A percentile compares a stretch with the other conserved stretches of the same genome.
phyloP scores from a whole-genome alignment of 2,329 filamentous ascomycete genomes.

The Aspergillus chevalieri region DNA sequence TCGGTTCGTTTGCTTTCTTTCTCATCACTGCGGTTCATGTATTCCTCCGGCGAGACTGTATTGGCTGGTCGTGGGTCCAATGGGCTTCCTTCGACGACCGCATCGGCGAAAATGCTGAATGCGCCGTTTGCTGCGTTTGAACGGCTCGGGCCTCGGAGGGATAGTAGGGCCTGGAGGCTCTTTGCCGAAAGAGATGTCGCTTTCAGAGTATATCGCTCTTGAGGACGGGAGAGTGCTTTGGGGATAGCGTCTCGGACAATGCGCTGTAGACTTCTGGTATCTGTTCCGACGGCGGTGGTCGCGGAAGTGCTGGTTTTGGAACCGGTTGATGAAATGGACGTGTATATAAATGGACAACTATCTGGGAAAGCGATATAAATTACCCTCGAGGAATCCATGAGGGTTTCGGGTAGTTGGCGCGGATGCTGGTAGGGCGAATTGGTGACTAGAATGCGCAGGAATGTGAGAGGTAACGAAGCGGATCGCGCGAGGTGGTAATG shows the following conservation, averaged over 20 bases:
- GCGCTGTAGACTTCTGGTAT: slow-evolving; percentile 60
- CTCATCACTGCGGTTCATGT: slow-evolving; percentile 17
- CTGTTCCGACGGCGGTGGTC: slow-evolving; percentile 30
- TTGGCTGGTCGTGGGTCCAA: slow-evolving; percentile 41
- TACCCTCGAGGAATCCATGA: slow-evolving; percentile 60
- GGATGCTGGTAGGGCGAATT: slow-evolving; percentile 70
- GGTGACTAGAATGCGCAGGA: slow-evolving; percentile 72
- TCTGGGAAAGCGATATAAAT: slow-evolving; percentile 80
- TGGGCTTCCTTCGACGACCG: slow-evolving; percentile 46
- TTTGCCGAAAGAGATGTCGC: slow-evolving; percentile 63
- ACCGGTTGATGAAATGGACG: slow-evolving; percentile 44
- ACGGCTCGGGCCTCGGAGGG: slow-evolving; percentile 62
- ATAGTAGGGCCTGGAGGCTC: slow-evolving; percentile 64
- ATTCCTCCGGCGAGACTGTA: slow-evolving; percentile 27
- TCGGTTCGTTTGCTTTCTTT: slow-evolving; percentile 7
- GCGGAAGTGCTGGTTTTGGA: slow-evolving; percentile 31
- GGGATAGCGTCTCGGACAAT: slow-evolving; percentile 74
- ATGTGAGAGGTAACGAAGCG: slow-evolving; percentile 55
- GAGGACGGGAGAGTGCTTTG: slow-evolving; percentile 70
- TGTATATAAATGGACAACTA: slow-evolving; percentile 68
- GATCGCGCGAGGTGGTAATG: slow-evolving; percentile 77
- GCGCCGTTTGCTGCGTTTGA: slow-evolving; percentile 68
- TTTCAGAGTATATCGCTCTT: slow-evolving; percentile 64
- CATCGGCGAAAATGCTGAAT: slow-evolving; percentile 72
- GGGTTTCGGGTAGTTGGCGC: slow-evolving; percentile 29